Percentiles rank a stretch among this genome's conserved stretches.
phyloP scores from a whole-genome alignment of 2,329 filamentous ascomycete species.

The Emergomyces orientalis region DNA sequence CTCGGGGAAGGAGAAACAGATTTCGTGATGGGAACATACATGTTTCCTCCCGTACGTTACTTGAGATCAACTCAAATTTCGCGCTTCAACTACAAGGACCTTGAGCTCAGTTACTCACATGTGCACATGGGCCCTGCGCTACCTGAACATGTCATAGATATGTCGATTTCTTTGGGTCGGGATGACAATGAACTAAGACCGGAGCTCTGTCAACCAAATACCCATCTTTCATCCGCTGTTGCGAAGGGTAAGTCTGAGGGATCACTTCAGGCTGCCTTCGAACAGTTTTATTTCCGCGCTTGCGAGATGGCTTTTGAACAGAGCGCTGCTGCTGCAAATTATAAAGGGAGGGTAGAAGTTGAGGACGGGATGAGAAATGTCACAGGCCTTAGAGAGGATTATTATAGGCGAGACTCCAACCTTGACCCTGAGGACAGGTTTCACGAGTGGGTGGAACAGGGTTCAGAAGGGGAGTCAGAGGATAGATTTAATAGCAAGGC shows the following conservation, averaged over 20 bases:
- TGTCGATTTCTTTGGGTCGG: constrained; percentile 24
- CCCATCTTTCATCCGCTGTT: background rate
- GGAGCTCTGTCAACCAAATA: background rate
- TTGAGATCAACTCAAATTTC: constrained; percentile 22
- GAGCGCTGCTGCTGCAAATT: constrained; percentile 15
- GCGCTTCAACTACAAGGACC: constrained; percentile 26
- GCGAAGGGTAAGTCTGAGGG: constrained; percentile 10
- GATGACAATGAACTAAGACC: constrained; percentile 11
- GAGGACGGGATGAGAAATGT: background rate
- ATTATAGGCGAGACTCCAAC: background rate
- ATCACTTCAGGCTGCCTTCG: constrained; percentile 22
- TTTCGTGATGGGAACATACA: constrained; percentile 25
- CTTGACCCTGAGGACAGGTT: constrained; percentile 1
- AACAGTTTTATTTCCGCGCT: constrained; percentile 29
- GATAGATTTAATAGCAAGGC: background rate
- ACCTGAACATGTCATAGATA: constrained; percentile 22
- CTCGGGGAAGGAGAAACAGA: constrained; percentile 4
- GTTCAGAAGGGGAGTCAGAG: background rate
- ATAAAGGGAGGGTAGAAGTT: constrained; percentile 3
- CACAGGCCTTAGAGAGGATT: background rate
- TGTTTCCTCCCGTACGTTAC: constrained; percentile 27
- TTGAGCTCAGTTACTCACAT: constrained; percentile 26
- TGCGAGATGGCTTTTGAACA: constrained; percentile 33
- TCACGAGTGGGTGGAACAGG: background rate
- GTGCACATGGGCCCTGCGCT: constrained; percentile 27